Base-by-base conservation (phyloP, 2,329 filamentous ascomycete species). In the Talaromyces pinophilus region DNA sequence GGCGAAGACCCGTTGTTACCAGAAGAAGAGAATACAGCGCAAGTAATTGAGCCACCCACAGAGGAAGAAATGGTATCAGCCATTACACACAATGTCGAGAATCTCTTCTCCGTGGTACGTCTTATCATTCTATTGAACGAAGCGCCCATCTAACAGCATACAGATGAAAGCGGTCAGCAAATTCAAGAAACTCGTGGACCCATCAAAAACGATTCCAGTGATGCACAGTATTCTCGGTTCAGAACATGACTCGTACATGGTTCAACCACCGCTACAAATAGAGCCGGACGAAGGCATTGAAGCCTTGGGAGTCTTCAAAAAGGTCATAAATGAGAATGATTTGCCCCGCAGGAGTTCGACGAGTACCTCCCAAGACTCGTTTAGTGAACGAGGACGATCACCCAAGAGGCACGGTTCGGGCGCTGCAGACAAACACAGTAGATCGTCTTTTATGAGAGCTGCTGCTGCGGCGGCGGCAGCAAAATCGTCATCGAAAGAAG, bases 151-250 rank as follows among this genome's bases (percentile, higher is more conserved):
- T 30, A 54, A n/a, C 2, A 44, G 10, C 19, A 33, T 40, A 5
- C 69, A 92, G 89, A 91, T 98, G 83, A 95, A 92, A 86, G 95
- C 93, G 3, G 94, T 96, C 48, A 89, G 90, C 69, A 91, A 90
- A 66, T 97, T 98, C 82, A 97, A 96, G 76, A 82, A 86, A 61
- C 83, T 96, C 8, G 80, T 95, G 35, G 82, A 86, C 69, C 81
- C 83, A 65, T 84, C 83, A 67, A 82, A 85, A 71, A 81, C 85
- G 5, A 17, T 28, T 8, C 71, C 74, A 13, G 79, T 82, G 33
- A 82, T 89, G 72, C 84, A 87, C 67, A 85, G 84, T 52, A 86
- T 89, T 38, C 81, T 90, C 19, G 87, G 87, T 3, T 81, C 83
- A 64, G 84, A 85, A 38, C 82, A 75, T 61, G 77, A 80, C 48